These are phyloP conservation scores for Diplocarpon rosae DNA, from an alignment of 2,329 filamentous ascomycete species.

Conservation along the genomic window DNA sequence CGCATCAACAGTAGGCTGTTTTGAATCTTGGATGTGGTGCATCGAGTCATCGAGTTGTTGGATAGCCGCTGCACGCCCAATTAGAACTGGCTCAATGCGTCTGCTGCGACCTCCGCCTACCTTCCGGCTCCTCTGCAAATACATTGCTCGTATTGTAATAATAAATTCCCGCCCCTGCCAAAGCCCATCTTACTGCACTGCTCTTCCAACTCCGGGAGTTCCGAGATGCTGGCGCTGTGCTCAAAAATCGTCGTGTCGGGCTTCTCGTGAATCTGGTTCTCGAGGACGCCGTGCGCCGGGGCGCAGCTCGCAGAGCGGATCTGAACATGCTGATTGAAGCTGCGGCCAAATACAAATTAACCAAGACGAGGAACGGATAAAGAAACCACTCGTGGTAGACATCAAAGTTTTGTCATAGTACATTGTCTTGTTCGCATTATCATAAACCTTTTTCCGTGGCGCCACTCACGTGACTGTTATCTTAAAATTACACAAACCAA, in stretches of 20 bases:
- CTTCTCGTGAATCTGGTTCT: conserved; percentile 9
- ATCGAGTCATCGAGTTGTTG: conserved; percentile 29
- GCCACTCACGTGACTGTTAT: too few relatives aligned
- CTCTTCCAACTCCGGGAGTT: conserved; percentile 77
- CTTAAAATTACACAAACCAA: too few relatives aligned
- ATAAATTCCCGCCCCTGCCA: conserved; percentile 70
- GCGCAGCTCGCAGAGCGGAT: conserved; percentile 19
- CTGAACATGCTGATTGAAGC: conserved; percentile 19
- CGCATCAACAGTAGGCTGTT: conserved; percentile 54
- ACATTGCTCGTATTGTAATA: conserved; percentile 86
- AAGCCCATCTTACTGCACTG: conserved; percentile 58
- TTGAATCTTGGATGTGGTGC: conserved; percentile 33
- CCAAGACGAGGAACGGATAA: conserved; percentile 10
- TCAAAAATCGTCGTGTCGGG: conserved; percentile 34
- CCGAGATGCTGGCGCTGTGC: conserved; percentile 44
- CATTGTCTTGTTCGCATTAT: conserved; percentile 23
- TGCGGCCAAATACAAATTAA: conserved; percentile 4
- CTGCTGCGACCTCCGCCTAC: conserved; percentile 35
- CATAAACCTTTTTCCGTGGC: conserved; percentile 11
- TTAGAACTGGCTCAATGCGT: conserved; percentile 13
- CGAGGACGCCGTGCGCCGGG: conserved; percentile 16
- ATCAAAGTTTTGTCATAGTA: conserved; percentile 10
- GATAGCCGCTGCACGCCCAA: conserved; percentile 18
- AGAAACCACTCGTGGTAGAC: conserved; percentile 15
- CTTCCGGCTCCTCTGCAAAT: conserved; percentile 71